Base-by-base conservation (phyloP, 2,329 filamentous ascomycete species). In the Penicillium sp. region DNA sequence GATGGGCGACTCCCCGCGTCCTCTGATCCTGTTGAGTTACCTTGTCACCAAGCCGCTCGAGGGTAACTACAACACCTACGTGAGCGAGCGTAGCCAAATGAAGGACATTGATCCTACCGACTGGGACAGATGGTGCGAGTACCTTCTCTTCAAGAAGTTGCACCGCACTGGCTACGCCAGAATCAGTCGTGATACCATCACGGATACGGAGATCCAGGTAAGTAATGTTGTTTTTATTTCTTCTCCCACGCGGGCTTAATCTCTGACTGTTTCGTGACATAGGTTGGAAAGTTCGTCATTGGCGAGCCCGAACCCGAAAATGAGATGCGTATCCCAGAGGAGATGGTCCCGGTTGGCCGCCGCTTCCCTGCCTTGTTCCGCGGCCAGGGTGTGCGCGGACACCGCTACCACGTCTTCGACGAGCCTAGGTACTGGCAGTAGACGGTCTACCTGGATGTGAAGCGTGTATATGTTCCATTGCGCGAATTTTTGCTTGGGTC, bases 101-200 rank as follows among this genome's bases (percentile, higher is more conserved):
- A 87, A 90, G 69, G 94, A 99, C 70, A 94, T 99, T 49, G 94
- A 99, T 70, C 84, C 87, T 0, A 87, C 82, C 3, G 94, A 99
- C 73, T 96, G 92, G 92, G 94, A 99, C 74, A 82, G 94, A 54
- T 99, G 94, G 94, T 99, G 94, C 79, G 93, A 99, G 79, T 99
- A 99, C 75, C 97, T 99, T 64, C 79, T 99, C 27, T 99, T 91
- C 82, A 97, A 97, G 81, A 87, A 87, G 13, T 77, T 99, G 60
- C 88, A 87, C 75, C 84, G 93, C 60, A 88, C 89, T 0, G 93
- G 91, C 1, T 99, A 99, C 72, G 94, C 94, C 4, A 82, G 94
- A 53, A 88, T 99, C 51, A 93, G 89, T 68, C 83, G 94, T 66
- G 87, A 87, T 66, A 95, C 91, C 2, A 97, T 99, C 66, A 99